These are phyloP conservation scores for Ramaria sp. DNA, from an alignment of 768 basidiomycete genomes.

Conservation along the genomic window DNA sequence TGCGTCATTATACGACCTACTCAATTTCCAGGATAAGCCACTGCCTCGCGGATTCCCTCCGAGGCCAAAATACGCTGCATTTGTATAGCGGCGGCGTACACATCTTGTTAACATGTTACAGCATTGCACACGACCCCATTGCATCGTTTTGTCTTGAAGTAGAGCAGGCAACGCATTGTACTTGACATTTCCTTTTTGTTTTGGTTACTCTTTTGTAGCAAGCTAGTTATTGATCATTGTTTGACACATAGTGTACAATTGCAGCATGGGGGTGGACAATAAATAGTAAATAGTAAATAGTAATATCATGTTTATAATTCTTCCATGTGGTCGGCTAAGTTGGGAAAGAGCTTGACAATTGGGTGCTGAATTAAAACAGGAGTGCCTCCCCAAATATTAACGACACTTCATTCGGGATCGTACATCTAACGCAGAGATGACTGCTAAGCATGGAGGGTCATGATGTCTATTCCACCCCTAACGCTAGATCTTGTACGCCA, in stretches of 20 bases:
- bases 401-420: too few species aligned
- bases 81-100: neutral
- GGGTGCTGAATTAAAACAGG: too few species aligned
- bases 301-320: too few species aligned
- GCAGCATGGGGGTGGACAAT: too few species aligned
- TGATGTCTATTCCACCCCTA: too few species aligned
- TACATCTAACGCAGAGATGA: too few species aligned
- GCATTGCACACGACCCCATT: neutral
- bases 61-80: neutral
- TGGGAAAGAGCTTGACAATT: too few species aligned
- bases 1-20: conserved; percentile 76
- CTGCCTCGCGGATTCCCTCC: neutral
- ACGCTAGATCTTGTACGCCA: neutral
- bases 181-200: neutral
- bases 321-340: too few species aligned
- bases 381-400: too few species aligned
- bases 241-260: too few species aligned
- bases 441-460: too few species aligned
- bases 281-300: too few species aligned
- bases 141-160: neutral
- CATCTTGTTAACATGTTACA: neutral
- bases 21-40: conserved; percentile 61
- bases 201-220: neutral
- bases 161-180: neutral
- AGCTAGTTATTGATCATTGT: neutral